These are phyloP conservation scores for Dryas drummondii DNA, from an alignment of 306 rosid genomes.

Conservation along the genomic window DNA sequence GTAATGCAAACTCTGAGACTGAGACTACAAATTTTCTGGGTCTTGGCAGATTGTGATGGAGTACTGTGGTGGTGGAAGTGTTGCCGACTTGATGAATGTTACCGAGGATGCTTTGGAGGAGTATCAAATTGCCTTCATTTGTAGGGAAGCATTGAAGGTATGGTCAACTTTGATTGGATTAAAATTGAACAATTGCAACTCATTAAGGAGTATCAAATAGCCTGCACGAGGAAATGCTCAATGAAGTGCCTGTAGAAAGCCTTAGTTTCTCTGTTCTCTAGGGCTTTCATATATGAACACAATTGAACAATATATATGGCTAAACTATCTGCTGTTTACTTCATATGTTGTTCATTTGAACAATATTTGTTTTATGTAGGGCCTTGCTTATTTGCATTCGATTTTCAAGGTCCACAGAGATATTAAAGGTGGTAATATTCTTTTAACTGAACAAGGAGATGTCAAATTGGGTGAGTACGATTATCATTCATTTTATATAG, in stretches of 20 bases:
- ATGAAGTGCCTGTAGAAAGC: not conserved
- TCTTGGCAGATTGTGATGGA: slow-evolving; percentile 98
- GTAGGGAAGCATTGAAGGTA: slow-evolving; percentile 97
- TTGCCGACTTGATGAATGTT: slow-evolving; percentile 86
- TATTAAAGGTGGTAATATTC: slow-evolving; percentile 96
- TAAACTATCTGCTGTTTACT: slow-evolving; percentile 9
- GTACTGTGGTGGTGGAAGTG: slow-evolving; percentile 99
- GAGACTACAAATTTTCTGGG: slow-evolving; percentile 35
- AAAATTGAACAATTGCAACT: slow-evolving; percentile 1
- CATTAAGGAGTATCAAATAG: not conserved
- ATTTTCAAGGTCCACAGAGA: slow-evolving; percentile 98
- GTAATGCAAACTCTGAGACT: slow-evolving; percentile 19
- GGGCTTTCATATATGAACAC: not conserved
- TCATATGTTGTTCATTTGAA: slow-evolving; percentile 14
- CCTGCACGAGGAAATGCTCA: not conserved
- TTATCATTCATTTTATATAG: slow-evolving; percentile 7
- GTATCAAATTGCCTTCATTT: slow-evolving; percentile 88
- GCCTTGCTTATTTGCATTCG: slow-evolving; percentile 94
- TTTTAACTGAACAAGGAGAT: slow-evolving; percentile 96
- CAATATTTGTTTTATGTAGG: slow-evolving; percentile 44
- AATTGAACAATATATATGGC: not conserved
- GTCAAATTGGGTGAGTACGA: slow-evolving; percentile 92
- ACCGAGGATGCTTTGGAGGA: slow-evolving; percentile 90
- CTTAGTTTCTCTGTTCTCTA: not conserved
- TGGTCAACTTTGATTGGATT: not conserved